Base-by-base conservation (phyloP, 108 stramenopile species). In the Pseudonitzschia multistriata region DNA sequence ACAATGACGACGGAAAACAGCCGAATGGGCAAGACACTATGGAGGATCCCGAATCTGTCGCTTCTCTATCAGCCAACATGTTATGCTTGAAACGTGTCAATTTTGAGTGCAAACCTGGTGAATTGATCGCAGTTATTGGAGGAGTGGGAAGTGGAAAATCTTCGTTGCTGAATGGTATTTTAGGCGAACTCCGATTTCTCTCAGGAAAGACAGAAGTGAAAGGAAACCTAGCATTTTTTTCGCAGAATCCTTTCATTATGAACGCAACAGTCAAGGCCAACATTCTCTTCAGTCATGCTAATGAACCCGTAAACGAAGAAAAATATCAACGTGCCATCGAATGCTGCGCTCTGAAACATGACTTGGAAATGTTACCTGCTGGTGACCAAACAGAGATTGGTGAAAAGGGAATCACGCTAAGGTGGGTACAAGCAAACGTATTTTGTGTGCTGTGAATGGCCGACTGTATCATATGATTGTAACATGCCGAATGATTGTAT, bases 201-300 rank as follows among this genome's bases (percentile, higher is more conserved):
- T 60, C 72, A 30, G 93, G 96, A 28, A 73, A 67, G 15, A 88
- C 81, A 22, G 66, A 76, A 30, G 79, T 86, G 4, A 66, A 76
- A n/a, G 95, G 90, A 5, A 68, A 61, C 7, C 72, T 90, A 15
- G 85, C 83, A 19, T 88, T 76, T 40, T 89, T 91, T 80, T 57
- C 88, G 33, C 97, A 99, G 75, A 84, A 70, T 3, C 87, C 98
- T 13, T 99, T 97, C 75, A 97, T 99, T 36, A 66, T 96, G 68
- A 99, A 99, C 81, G 97, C 88, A 22, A 91, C 96, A 3, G 71
- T 99, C 14, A 79, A 90, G 0, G 96, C 96, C 6, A 99, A 99
- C 83, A 93, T 99, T 54, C 72, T 98, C 17, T 98, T 98, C 71
- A 96, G 97, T 36, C 81, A 87, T 33, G 87, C 89, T 31, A 96